These are phyloP conservation scores for Hemileia vastatrix DNA, from an alignment of 1,284 basidiomycete species.

Conservation along the genomic window DNA sequence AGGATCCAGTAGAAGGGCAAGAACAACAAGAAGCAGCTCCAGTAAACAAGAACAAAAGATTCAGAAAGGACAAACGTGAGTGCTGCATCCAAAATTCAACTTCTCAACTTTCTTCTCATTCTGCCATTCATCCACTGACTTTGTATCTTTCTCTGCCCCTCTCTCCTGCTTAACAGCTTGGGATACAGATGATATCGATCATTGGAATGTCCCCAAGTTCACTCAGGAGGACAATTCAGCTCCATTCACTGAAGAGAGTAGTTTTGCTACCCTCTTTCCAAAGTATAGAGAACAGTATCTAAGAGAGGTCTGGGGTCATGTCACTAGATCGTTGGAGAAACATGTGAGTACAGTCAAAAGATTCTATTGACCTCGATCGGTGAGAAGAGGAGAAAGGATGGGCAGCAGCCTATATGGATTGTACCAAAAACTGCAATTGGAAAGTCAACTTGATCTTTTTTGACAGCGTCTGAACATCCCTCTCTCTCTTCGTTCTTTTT, in stretches of 20 bases:
- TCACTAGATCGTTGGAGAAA: constrained; percentile 71
- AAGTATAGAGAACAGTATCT: constrained; percentile 97
- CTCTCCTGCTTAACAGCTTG: constrained; percentile 51
- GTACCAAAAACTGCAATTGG: too few relatives aligned
- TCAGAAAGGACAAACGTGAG: too few relatives aligned
- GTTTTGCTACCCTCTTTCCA: constrained; percentile 93
- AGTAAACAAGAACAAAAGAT: too few relatives aligned
- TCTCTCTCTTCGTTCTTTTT: neutral
- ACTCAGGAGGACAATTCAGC: constrained; percentile 57
- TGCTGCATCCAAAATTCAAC: too few relatives aligned
- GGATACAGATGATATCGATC: constrained; percentile 98
- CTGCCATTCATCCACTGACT: neutral
- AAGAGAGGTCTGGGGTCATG: constrained; percentile 83
- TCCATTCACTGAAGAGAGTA: constrained; percentile 85
- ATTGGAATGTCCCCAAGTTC: constrained; percentile 89
- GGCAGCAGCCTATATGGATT: too few relatives aligned
- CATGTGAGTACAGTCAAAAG: constrained; percentile 53
- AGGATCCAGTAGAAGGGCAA: too few relatives aligned
- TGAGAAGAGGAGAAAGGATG: too few relatives aligned
- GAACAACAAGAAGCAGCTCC: too few relatives aligned
- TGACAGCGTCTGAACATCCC: too few relatives aligned
- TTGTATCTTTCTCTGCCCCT: neutral
- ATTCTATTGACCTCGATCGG: neutral
- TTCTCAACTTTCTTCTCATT: neutral
- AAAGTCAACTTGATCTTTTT: too few relatives aligned